phyloP scores from a whole-genome alignment of 176 grass and related monocot genomes.

The Oryza rufipogon region DNA sequence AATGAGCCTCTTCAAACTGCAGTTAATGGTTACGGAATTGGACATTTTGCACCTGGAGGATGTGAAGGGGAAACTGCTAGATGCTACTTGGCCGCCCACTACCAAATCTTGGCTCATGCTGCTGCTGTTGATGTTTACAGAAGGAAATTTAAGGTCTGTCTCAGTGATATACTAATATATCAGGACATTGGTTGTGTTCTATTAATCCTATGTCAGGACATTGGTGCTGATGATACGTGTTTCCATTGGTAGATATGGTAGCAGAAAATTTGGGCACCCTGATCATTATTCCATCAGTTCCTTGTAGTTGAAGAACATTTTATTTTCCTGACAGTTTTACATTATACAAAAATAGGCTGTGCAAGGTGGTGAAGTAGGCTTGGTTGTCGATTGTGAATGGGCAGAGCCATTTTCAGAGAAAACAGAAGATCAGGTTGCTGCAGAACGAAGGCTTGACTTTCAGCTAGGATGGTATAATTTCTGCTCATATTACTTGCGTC shows the following conservation, averaged over 20 bases:
- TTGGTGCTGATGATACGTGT: not conserved
- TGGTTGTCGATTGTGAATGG: slow-evolving; percentile 99
- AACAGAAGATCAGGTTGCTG: slow-evolving; percentile 71
- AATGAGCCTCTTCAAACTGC: slow-evolving; percentile 99
- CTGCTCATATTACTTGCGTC: not conserved
- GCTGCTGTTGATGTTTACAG: slow-evolving; percentile 82
- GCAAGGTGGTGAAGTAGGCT: slow-evolving; percentile 89
- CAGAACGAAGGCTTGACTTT: slow-evolving; percentile 82
- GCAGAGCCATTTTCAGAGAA: slow-evolving; percentile 87
- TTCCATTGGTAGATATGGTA: not conserved
- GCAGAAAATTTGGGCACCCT: not conserved
- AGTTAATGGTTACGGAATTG: slow-evolving; percentile 87
- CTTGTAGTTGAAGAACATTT: slow-evolving; percentile 9
- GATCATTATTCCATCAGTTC: slow-evolving; percentile 20
- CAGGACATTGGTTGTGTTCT: not conserved
- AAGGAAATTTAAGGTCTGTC: slow-evolving; percentile 80
- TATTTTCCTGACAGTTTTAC: slow-evolving; percentile 46
- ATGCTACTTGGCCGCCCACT: slow-evolving; percentile 76
- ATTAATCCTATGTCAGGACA: not conserved
- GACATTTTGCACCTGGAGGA: slow-evolving; percentile 85
- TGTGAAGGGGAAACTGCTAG: slow-evolving; percentile 53
- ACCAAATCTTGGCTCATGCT: slow-evolving; percentile 95
- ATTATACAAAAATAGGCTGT: slow-evolving; percentile 51
- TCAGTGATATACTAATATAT: not conserved
- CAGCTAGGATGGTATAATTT: slow-evolving; percentile 88